These are phyloP conservation scores for Salix caprea DNA, from an alignment of 345 rosid species.

Conservation along the genomic window DNA sequence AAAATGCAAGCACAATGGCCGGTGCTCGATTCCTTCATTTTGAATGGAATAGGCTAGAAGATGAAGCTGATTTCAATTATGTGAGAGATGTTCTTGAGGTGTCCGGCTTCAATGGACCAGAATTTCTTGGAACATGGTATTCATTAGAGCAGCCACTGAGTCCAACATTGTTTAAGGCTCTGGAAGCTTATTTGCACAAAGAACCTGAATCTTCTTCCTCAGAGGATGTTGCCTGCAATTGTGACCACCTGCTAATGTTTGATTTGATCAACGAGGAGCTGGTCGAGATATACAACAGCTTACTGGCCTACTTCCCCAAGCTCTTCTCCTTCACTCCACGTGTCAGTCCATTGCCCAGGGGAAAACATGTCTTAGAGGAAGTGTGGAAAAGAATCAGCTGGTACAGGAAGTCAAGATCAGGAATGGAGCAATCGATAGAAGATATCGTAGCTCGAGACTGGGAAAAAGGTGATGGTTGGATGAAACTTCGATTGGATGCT, in stretches of 20 bases:
- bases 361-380: conserved; percentile 46
- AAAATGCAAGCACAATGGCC: conserved; percentile 9
- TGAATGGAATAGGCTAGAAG: conserved; percentile 25
- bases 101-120: conserved; percentile 56
- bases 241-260: conserved; percentile 54
- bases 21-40: conserved; percentile 3
- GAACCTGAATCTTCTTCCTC: conserved; percentile 22
- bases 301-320: conserved; percentile 54
- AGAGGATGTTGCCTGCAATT: conserved; percentile 17
- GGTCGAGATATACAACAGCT: conserved; percentile 37
- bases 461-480: conserved; percentile 56
- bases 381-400: conserved; percentile 60
- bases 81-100: conserved; percentile 49
- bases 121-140: conserved; percentile 44
- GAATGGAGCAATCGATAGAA: conserved; percentile 45
- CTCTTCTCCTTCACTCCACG: conserved; percentile 29
- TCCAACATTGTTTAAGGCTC: conserved; percentile 49
- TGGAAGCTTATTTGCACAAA: conserved; percentile 34
- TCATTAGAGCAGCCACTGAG: conserved; percentile 63
- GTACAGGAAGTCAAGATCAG: conserved; percentile 23
- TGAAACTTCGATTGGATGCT: conserved; percentile 46
- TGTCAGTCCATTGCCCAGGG: conserved; percentile 34
- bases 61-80: conserved; percentile 43
- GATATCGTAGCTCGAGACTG: conserved; percentile 59
- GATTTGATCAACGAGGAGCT: conserved; percentile 59